Base-by-base conservation (phyloP, 2,329 filamentous ascomycete genomes). In the Sporothrix globosa region DNA sequence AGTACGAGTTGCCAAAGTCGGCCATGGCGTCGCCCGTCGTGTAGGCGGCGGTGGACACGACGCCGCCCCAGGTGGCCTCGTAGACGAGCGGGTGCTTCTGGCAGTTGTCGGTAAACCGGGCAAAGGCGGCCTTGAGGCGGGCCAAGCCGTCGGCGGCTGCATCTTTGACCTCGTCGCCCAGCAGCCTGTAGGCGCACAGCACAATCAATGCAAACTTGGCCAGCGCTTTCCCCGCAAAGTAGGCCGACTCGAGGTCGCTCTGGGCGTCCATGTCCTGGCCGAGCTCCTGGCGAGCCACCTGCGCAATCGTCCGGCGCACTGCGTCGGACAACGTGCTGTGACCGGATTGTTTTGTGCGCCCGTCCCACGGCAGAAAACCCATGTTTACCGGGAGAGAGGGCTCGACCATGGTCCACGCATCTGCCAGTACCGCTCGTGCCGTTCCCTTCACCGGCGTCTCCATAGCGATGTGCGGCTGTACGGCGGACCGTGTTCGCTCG, bases 1-100 rank as follows among this genome's bases (percentile, higher is more conserved):
- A 95, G 77, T 88, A 91, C 1, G 90, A 92, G 79, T 97, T 97
- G 73, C 96, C 96, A 80, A 97, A 98, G 77, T 98, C 96, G 0
- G 84, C 85, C 2, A 89, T 88, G 5, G 86, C 79, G 73, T 96
- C 87, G 1, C 88, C 89, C 1, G 88, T 91, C 19, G 77, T 78
- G 77, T 94, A 97, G 4, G 89, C 88, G 11, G 90, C 91, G 7
- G 88, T 88, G 5, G 92, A 96, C 11, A 96, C 91, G 7, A 93
- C 82, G 0, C 93, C 93, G 71, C 91, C 91, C 93, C 93, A 97
- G 17, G 84, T 86, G 73, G 85, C 82, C 74, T 91, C 89, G 73
- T 90, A 88, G 34, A 86, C 83, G n/a, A 91, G 81, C 6, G 88
- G 88, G 72, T 82, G 91, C 74, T 87, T 83, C 76, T 94, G 91